These are phyloP conservation scores for Calonectria hawksworthii DNA, from an alignment of 2,329 filamentous ascomycete genomes.

Conservation along the genomic window DNA sequence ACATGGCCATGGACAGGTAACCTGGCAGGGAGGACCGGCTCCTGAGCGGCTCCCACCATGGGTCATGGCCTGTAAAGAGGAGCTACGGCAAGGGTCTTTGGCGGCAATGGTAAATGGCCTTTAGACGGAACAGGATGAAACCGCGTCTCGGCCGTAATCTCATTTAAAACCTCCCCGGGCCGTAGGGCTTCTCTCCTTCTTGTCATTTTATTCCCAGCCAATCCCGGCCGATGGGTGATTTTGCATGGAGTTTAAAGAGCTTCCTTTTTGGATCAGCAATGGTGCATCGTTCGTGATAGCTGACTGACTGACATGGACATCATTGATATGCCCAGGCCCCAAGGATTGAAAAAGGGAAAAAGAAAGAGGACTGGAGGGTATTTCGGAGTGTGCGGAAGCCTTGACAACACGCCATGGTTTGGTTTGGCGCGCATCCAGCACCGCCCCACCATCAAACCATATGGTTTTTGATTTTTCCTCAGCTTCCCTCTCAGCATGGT, in stretches of 20 bases:
- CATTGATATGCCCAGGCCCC: neutral
- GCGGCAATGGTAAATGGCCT: neutral
- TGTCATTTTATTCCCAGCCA: conserved; percentile 1
- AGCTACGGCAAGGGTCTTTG: neutral
- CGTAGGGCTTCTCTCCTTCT: neutral
- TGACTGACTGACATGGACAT: too few species aligned
- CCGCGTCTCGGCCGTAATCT: conserved; percentile 4
- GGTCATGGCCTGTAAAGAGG: neutral
- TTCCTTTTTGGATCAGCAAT: neutral
- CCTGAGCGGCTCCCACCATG: neutral
- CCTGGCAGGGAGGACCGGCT: neutral
- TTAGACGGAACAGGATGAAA: conserved; percentile 1
- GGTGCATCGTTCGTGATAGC: neutral
- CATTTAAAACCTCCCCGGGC: neutral
- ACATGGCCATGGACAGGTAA: conserved; percentile 1
- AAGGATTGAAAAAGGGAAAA: neutral
- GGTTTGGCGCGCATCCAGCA: neutral
- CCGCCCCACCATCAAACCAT: neutral
- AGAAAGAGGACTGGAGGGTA: too few species aligned
- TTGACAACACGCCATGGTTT: neutral
- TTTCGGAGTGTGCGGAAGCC: too few species aligned
- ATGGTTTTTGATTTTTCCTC: neutral
- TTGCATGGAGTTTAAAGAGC: neutral
- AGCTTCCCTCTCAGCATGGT: neutral
- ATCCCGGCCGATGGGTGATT: neutral